Evolutionary conservation across 2,329 filamentous ascomycete genomes (phyloP), one percentile per base, ranked within the genome.

Genomic region (Phaeosphaeriaceae sp.): DNA sequence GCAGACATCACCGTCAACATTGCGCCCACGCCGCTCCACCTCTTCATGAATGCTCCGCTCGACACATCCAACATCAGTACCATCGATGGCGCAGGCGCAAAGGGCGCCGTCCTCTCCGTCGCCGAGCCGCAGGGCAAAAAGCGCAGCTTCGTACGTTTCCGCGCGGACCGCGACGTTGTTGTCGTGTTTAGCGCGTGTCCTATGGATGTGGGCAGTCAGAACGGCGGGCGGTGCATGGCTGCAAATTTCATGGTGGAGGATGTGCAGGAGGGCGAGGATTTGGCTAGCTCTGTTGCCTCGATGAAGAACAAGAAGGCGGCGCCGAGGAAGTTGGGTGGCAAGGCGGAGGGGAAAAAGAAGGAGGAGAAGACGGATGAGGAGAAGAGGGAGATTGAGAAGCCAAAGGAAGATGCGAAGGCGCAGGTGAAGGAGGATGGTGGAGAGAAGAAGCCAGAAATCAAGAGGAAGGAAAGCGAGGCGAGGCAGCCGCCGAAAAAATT

Each of bases 1-100:
- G 79, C 81, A 7, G 80, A 82, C 20, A 79, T 83, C 41, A 81
- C 79, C 0, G 79, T 83, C 66, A 82, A 83, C 58, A 78, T 75
- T 51, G 79, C 79, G 15, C 81, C 81, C 0, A 79, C 80, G 15
- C 81, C 81, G 2, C 68, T 83, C 5, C 80, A 81, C 45, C 70
- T 83, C 11, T 83, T 78, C 58, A 76, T 78, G 75, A 76, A 75
- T 25, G 60, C 73, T 2, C 71, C 72, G 0, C 56, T 77, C 7
- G 54, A 65, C 2, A 25, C 71, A 9, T 58, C 65, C 13, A 44
- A 53, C 3, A 57, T 54, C 4, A 47, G 55, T 0, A 55, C 69
- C 13, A 52, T 33, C 20, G 62, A 65, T 1, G 69, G 66, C 13
- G 49, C 62, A 1, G 73, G 75, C 24, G 71, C 74, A 17, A 73